A percentile compares a stretch with the other conserved stretches of the same genome.
phyloP scores from a whole-genome alignment of 257 asterid genomes.

The Solanum pimpinellifolium region DNA sequence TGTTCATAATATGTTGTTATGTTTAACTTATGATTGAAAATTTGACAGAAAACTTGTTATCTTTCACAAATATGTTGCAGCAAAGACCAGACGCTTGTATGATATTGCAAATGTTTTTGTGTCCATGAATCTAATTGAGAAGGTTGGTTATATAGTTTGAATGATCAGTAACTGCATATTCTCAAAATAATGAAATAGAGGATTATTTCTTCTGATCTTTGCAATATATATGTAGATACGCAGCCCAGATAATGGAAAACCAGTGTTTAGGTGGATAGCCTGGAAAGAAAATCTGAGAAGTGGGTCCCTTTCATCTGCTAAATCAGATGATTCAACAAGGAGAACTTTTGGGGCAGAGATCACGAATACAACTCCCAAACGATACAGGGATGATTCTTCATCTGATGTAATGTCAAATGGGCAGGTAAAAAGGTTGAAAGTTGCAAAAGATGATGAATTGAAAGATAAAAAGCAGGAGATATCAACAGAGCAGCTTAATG shows the following conservation, averaged over 20 bases:
- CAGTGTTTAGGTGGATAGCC: constrained; percentile 62
- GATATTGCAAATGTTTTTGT: constrained; percentile 60
- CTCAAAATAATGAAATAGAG: background rate
- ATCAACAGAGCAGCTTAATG: constrained; percentile 19
- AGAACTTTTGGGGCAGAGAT: constrained; percentile 55
- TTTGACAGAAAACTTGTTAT: background rate
- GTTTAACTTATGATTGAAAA: background rate
- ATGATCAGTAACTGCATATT: background rate
- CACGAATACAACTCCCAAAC: constrained; percentile 30
- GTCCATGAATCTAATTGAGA: constrained; percentile 54
- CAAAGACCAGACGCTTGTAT: constrained; percentile 55
- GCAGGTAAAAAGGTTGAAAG: constrained; percentile 8
- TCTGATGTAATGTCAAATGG: constrained; percentile 11
- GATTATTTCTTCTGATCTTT: background rate
- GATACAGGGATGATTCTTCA: constrained; percentile 23
- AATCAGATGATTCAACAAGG: constrained; percentile 23
- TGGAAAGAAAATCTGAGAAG: constrained; percentile 5
- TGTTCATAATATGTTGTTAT: constrained; percentile 7
- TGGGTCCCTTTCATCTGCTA: constrained; percentile 15
- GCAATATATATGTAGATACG: constrained; percentile 24
- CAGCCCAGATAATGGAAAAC: constrained; percentile 47
- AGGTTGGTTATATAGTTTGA: constrained; percentile 30
- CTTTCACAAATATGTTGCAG: constrained; percentile 24
- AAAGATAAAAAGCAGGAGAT: background rate
- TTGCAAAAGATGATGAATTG: background rate